A percentile compares a stretch with the other conserved stretches of the same genome.
phyloP scores from a whole-genome alignment of 192 early-diverging fungal species.

The Backusella morwellensis region DNA sequence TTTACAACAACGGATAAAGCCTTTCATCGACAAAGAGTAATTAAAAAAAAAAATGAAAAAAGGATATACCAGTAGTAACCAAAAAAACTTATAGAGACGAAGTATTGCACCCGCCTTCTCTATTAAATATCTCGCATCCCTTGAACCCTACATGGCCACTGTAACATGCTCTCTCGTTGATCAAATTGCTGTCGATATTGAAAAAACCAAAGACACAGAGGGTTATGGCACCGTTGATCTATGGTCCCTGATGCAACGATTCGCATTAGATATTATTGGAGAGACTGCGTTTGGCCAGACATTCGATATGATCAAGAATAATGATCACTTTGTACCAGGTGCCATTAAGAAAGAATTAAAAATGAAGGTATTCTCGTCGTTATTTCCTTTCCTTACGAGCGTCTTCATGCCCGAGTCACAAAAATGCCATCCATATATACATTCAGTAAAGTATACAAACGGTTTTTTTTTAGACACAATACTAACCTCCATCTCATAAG shows the following conservation, averaged over 20 bases:
- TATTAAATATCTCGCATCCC: conserved; percentile 40
- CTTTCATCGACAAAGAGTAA: conserved; percentile 38
- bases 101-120: conserved; percentile 48
- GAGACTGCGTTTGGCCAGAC: conserved; percentile 49
- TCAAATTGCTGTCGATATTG: conserved; percentile 29
- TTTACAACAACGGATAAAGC: conserved; percentile 34
- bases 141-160: conserved; percentile 41
- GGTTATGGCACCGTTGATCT: conserved; percentile 33
- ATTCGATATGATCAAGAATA: conserved; percentile 48
- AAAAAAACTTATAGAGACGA: conserved; percentile 31
- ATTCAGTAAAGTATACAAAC: not conserved
- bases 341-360: conserved; percentile 12
- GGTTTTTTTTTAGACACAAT: not conserved
- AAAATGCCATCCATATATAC: not conserved
- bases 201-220: conserved; percentile 15
- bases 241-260: conserved; percentile 26
- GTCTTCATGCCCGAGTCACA: not conserved
- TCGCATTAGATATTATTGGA: conserved; percentile 50
- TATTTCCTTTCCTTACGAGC: not conserved
- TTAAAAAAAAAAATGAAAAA: not conserved
- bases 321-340: conserved; percentile 35
- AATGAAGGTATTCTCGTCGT: not conserved
- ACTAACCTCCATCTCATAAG: not conserved
- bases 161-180: conserved; percentile 22
- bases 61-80: not conserved